Evolutionary conservation across 2,329 filamentous ascomycete species (phyloP), one percentile per base, ranked within the genome.

Genomic region (Bipolaris sorokiniana): DNA sequence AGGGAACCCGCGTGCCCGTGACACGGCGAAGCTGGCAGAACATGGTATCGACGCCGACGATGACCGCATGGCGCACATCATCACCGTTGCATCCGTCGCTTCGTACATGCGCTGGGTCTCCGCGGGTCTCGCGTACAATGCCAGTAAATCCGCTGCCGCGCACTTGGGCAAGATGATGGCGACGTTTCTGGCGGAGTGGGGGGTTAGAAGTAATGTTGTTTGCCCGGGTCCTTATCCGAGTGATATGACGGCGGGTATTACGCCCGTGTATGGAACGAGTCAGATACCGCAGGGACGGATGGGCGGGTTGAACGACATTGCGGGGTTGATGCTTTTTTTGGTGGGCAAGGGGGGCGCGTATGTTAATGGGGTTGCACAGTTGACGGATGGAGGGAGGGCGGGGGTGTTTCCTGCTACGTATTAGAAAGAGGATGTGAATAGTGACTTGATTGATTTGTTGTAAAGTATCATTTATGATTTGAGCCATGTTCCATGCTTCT

Each of bases 301-400:
- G 64, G 79, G 80, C 0, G 65, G 63, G 4, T 62, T 70, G 9
- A 79, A 82, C 38, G 83, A 85, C 59, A 74, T 85, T 31, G 79
- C 78, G 0, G 82, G 80, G 13, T 73, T 82, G 15, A 75, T 83
- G 2, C 55, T 84, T 36, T 86, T 83, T 58, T 70, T 86, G 51
- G 78, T 83, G 9, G 78, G 80, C 3, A 81, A 80, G 38, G 79
- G 79, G 5, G 82, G 82, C 1, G 77, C 76, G 11, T 86, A 85
- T 69, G 75, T 82, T 48, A 86, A 86, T 69, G 84, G 84, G 0
- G 79, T 75, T 52, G 75, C 83, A 15, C 77, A 82, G 49, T 68
- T 84, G 1, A 76, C 78, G 7, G 80, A 82, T 70, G 80, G 80
- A 1, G 80, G 80, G 5, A 71, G 79, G 51, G 51, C 74, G 48